Conservation (phyloP, 169 alveolate species). For the Cryptosporidium ubiquitum region DNA sequence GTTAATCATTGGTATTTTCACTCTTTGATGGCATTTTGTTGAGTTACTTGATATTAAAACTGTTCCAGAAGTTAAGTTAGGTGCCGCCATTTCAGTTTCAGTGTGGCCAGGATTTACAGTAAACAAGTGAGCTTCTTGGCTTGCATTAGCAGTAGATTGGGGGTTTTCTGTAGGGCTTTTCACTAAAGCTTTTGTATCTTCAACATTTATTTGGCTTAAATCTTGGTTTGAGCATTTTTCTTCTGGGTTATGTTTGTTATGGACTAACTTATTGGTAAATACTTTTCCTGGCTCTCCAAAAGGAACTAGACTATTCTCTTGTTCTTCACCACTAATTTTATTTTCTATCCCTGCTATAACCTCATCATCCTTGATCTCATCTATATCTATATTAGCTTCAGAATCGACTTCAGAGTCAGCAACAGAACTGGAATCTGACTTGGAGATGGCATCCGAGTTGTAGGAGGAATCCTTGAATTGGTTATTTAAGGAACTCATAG, state of each 20-base stretch:
- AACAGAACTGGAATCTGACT: background rate
- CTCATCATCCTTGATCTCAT: background rate
- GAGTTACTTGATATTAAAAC: background rate
- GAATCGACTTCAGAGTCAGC: background rate
- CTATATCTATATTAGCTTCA: background rate
- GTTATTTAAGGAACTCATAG: constrained; percentile 46
- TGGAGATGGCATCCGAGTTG: background rate
- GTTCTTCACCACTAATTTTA: too few species aligned
- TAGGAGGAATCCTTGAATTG: constrained; percentile 5
- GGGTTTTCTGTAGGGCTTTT: too few species aligned
- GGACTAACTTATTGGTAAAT: background rate
- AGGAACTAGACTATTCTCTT: background rate
- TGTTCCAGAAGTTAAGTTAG: background rate
- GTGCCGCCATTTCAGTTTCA: background rate
- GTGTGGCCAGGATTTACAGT: background rate
- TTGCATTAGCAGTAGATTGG: background rate
- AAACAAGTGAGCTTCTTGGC: background rate
- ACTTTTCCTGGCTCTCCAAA: background rate
- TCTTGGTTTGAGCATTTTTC: background rate
- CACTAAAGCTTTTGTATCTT: background rate
- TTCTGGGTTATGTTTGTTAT: background rate
- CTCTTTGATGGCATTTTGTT: background rate
- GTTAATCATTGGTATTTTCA: background rate
- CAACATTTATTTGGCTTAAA: background rate
- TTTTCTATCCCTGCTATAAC: background rate